Evolutionary conservation across 768 basidiomycete species (phyloP).

Genomic region (Hygrocybe coccinea): DNA sequence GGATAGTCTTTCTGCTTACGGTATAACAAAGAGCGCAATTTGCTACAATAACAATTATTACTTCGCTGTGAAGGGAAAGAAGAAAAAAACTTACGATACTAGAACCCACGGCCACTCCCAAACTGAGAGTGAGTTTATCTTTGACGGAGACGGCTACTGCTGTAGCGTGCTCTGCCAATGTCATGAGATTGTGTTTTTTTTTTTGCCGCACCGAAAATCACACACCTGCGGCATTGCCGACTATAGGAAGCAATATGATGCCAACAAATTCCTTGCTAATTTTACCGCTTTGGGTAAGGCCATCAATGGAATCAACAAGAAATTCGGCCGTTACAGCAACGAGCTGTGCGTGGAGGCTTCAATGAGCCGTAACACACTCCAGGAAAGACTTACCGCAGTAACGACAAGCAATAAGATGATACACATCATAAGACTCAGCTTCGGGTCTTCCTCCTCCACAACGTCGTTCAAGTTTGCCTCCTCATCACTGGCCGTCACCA

Average conservation of each 20-base stretch:
- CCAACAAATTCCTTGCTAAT: conserved; percentile 84
- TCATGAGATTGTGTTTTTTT: neutral
- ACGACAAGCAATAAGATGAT: conserved; percentile 51
- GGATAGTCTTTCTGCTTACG: conserved; percentile 25
- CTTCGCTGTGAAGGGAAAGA: neutral
- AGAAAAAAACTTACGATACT: conserved; percentile 54
- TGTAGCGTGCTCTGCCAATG: conserved; percentile 68
- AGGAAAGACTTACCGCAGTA: conserved; percentile 54
- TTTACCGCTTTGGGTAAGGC: conserved; percentile 49
- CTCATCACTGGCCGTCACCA: neutral
- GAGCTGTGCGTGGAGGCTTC: conserved; percentile 37
- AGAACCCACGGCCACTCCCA: conserved; percentile 86
- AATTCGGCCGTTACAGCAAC: conserved; percentile 63
- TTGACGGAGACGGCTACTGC: conserved; percentile 90
- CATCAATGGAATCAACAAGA: conserved; percentile 79
- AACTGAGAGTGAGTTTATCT: conserved; percentile 79
- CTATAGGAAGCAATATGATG: conserved; percentile 80
- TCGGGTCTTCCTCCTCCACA: conserved; percentile 39
- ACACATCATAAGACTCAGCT: conserved; percentile 52
- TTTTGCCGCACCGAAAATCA: conserved; percentile 2
- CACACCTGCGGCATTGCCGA: conserved; percentile 77
- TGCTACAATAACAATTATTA: conserved; percentile 42
- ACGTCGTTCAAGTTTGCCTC: conserved; percentile 7
- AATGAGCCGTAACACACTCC: conserved; percentile 30
- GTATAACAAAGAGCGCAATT: conserved; percentile 49